phyloP scores from a whole-genome alignment of 2,329 filamentous ascomycete genomes.

The Neonectria ditissima region DNA sequence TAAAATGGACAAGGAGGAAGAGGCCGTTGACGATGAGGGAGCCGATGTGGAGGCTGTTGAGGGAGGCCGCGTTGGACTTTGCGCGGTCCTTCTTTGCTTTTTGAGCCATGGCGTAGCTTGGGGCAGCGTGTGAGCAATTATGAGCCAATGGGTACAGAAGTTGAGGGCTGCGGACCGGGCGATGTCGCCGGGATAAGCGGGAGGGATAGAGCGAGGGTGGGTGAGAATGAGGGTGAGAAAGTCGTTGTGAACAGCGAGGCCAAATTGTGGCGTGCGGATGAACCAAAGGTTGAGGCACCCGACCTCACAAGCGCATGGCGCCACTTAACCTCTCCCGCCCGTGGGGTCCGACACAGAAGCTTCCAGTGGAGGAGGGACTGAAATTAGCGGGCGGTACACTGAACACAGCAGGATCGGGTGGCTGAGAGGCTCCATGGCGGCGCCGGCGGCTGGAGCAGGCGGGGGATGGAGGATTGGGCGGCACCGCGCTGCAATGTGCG shows the following conservation, averaged over 20 bases:
- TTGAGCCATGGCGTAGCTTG: constrained; percentile 63
- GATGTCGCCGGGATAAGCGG: constrained; percentile 5
- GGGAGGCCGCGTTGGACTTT: constrained; percentile 79
- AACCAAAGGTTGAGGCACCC: constrained; percentile 9
- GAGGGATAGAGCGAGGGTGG: neutral
- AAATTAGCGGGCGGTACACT: constrained; percentile 18
- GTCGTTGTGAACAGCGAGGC: constrained; percentile 22
- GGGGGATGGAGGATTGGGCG: neutral
- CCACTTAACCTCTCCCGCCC: constrained; percentile 8
- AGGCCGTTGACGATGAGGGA: constrained; percentile 77
- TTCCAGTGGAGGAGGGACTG: constrained; percentile 16
- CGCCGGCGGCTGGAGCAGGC: neutral
- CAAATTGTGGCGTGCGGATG: constrained; percentile 19
- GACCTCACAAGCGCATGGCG: constrained; percentile 8
- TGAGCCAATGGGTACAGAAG: neutral
- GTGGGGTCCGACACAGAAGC: constrained; percentile 12
- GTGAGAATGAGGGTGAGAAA: neutral
- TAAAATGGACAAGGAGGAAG: constrained; percentile 79
- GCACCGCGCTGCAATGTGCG: neutral
- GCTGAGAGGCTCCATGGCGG: neutral
- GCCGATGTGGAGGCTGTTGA: constrained; percentile 85
- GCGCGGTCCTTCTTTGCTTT: constrained; percentile 76
- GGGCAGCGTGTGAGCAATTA: neutral
- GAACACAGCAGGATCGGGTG: constrained; percentile 2
- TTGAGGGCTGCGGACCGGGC: neutral